Base-by-base conservation (phyloP, 257 asterid species). In the Przewalskia tangutica region DNA sequence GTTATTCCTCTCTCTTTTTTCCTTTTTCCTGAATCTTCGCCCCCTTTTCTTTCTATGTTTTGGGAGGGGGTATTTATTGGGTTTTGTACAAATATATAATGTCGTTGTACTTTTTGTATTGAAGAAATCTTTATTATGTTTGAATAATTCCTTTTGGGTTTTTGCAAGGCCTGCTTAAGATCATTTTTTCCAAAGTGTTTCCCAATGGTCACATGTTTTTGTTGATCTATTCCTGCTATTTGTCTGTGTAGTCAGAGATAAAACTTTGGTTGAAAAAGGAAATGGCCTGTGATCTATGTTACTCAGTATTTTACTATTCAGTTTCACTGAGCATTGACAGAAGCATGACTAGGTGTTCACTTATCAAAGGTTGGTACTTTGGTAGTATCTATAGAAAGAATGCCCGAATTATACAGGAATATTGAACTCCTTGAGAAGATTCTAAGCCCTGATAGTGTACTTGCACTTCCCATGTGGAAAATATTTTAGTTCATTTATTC, bases 181-280 rank as follows among this genome's bases (percentile, higher is more conserved):
- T 71, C 42, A 73, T 12, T 73, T 12, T 12, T 20, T 6, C 38
- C 38, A 23, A 73, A 73, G 1, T 32, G 50, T 64, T 54, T 83
- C 89, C 90, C 88, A 88, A 82, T 87, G 85, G 86, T 88, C 90
- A 80, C 89, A 85, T 90, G 86, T 88, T 87, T 86, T 90, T 91
- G 91, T 92, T 90, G 93, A 89, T 88, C 89, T 86, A 27, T 82
- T 88, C 91, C 93, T 90, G 93, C 92, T 86, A 87, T 90, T 94
- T 92, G 89, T 91, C 91, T 86, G 93, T 92, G 92, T 92, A n/a
- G 56, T 70, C 32, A 27, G 46, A 64, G 77, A 18, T 44, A 70
- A 70, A 42, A 11, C 32, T 5, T n/a, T 70, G 36, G 77, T 12
- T 68, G 34, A 10, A 66, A 36, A 36, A 70, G 18, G 56, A 70